Percentiles rank a stretch among this genome's conserved stretches.
Evolutionary conservation across 2,329 filamentous ascomycete genomes (phyloP).

Genomic region (Orbilia brochopaga): DNA sequence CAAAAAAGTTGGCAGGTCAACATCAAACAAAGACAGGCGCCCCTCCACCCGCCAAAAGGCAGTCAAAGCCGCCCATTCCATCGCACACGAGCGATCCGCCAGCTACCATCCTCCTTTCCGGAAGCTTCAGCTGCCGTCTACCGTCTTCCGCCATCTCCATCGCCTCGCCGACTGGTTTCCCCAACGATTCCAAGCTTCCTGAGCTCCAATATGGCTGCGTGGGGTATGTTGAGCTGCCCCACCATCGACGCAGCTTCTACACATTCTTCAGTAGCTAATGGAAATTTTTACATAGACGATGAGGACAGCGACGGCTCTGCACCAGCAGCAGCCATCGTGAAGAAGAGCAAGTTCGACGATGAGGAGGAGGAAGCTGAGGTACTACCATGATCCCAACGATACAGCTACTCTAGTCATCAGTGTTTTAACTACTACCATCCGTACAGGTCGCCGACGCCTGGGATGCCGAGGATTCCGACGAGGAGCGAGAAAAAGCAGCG

Average conservation of each 20-base stretch:
- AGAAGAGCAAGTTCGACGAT: conserved; percentile 76
- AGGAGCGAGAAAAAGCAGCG: conserved; percentile 90
- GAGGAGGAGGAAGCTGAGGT: conserved; percentile 88
- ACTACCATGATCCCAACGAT: conserved; percentile 54
- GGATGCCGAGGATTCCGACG: conserved; percentile 97
- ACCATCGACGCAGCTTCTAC: conserved; percentile 41
- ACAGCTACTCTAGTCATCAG: conserved; percentile 28
- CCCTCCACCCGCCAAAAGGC: neutral
- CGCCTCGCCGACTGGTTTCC: neutral
- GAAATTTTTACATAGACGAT: conserved; percentile 56
- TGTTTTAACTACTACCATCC: neutral
- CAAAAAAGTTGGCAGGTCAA: conserved; percentile 17
- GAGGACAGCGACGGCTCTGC: conserved; percentile 64
- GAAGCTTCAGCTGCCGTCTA: too few relatives aligned
- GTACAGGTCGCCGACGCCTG: conserved; percentile 87
- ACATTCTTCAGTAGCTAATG: conserved; percentile 16
- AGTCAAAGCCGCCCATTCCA: neutral
- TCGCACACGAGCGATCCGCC: neutral
- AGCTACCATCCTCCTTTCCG: neutral
- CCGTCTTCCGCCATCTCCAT: too few relatives aligned
- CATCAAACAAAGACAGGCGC: conserved; percentile 2
- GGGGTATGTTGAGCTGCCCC: conserved; percentile 41
- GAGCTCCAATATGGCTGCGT: conserved; percentile 37
- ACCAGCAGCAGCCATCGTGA: conserved; percentile 52
- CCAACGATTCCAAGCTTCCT: neutral